A percentile compares a stretch with the other conserved stretches of the same genome.
phyloP scores from a whole-genome alignment of 176 grass and related monocot species.

The Oryza coarctata region DNA sequence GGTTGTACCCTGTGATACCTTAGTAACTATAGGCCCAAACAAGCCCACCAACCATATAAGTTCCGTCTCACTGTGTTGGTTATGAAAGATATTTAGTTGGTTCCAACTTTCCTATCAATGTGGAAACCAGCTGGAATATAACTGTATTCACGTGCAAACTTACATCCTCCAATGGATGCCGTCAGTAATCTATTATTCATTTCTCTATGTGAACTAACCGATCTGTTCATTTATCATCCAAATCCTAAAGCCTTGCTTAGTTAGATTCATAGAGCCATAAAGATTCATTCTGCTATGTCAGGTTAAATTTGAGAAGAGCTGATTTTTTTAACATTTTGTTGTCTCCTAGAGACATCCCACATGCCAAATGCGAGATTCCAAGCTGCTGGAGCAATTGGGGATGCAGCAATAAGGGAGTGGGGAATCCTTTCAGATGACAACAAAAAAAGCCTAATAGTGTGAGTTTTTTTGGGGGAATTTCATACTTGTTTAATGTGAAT shows the following conservation, averaged over 20 bases:
- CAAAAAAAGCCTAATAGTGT: conserved; percentile 89
- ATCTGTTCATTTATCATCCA: conserved; percentile 16
- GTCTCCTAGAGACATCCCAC: conserved; percentile 72
- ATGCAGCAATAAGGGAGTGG: conserved; percentile 97
- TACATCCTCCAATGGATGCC: not conserved
- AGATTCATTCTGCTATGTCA: conserved; percentile 6
- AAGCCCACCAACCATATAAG: not conserved
- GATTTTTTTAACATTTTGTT: conserved; percentile 1
- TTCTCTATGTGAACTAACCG: not conserved
- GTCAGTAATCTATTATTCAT: not conserved
- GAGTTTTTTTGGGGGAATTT: conserved; percentile 17
- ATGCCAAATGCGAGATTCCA: conserved; percentile 92
- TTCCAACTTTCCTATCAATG: not conserved
- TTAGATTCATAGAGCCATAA: conserved; percentile 5
- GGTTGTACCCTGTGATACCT: not conserved
- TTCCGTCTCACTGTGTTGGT: not conserved
- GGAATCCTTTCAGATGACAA: conserved; percentile 86
- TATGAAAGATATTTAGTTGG: conserved; percentile 3
- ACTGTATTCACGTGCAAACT: not conserved
- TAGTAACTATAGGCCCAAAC: conserved; percentile 6
- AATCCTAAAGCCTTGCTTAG: not conserved
- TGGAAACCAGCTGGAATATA: conserved; percentile 10
- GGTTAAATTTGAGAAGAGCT: conserved; percentile 14
- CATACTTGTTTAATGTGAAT: conserved; percentile 27
- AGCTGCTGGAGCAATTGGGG: conserved; percentile 92